These are phyloP conservation scores for Diaporthe batatas DNA, from an alignment of 2,329 filamentous ascomycete genomes.

Conservation along the genomic window DNA sequence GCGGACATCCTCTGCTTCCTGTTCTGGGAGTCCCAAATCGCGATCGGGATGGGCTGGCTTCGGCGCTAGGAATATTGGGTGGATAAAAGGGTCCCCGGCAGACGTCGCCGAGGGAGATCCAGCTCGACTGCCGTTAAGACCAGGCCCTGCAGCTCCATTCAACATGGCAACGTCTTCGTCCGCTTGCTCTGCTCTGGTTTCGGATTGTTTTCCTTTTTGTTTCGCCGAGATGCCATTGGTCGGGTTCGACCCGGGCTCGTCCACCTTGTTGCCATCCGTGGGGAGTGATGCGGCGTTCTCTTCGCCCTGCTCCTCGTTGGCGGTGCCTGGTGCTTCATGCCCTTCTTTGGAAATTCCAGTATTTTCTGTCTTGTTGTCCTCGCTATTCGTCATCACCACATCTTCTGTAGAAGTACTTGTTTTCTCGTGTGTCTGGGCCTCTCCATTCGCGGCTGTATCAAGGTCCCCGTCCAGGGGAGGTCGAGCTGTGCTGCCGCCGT, in stretches of 20 bases:
- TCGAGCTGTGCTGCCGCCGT: slow-evolving; percentile 25
- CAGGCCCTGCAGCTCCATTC: slow-evolving; percentile 18
- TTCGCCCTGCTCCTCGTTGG: not conserved
- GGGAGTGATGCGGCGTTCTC: not conserved
- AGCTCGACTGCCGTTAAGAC: slow-evolving; percentile 34
- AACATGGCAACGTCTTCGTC: slow-evolving; percentile 37
- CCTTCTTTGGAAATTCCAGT: slow-evolving; percentile 26
- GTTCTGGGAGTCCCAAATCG: slow-evolving; percentile 77
- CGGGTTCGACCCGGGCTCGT: slow-evolving; percentile 23
- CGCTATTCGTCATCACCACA: slow-evolving; percentile 45
- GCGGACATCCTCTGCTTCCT: slow-evolving; percentile 83
- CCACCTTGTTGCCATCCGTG: not conserved
- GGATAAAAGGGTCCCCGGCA: slow-evolving; percentile 68
- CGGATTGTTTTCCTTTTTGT: slow-evolving; percentile 38
- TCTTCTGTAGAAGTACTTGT: slow-evolving; percentile 42
- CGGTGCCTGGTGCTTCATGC: not conserved
- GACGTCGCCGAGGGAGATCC: slow-evolving; percentile 39
- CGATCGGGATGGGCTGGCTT: slow-evolving; percentile 73
- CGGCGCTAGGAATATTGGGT: slow-evolving; percentile 81
- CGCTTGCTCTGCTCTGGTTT: slow-evolving; percentile 2
- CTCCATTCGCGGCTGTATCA: not conserved
- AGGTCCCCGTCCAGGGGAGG: slow-evolving; percentile 43
- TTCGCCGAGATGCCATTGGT: slow-evolving; percentile 29
- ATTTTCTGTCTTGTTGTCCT: slow-evolving; percentile 16
- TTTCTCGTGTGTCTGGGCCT: not conserved